Percentiles rank a stretch among this genome's conserved stretches.
phyloP scores from a whole-genome alignment of 106 monocot genomes.

The Phalaenopsis aphrodite region DNA sequence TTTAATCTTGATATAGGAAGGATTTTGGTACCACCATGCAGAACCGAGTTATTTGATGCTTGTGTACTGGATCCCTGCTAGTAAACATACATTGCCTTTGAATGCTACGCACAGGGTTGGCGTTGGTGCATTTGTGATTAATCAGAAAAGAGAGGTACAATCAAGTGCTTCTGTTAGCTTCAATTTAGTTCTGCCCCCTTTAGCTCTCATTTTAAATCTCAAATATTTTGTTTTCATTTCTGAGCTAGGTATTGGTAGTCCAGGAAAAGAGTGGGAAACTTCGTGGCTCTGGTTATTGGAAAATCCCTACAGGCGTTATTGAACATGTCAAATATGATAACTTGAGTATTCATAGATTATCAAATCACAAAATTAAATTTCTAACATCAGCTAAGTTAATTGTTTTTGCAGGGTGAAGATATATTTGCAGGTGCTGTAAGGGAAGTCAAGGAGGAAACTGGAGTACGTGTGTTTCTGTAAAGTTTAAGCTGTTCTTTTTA shows the following conservation, averaged over 20 bases:
- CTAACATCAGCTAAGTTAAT: background rate
- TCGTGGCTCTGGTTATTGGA: conserved; percentile 72
- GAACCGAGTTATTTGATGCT: conserved; percentile 92
- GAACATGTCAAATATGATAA: conserved; percentile 43
- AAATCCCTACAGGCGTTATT: conserved; percentile 90
- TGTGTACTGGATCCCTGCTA: conserved; percentile 84
- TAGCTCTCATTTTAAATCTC: background rate
- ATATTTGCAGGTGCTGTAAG: conserved; percentile 63
- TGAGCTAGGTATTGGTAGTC: conserved; percentile 72
- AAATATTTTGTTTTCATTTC: background rate
- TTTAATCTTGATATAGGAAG: conserved; percentile 49
- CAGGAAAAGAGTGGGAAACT: conserved; percentile 84
- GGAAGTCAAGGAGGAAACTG: conserved; percentile 98
- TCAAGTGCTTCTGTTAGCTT: background rate
- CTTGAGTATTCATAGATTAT: background rate
- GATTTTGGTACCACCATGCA: conserved; percentile 97
- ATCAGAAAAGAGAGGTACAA: conserved; percentile 77
- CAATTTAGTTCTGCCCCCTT: background rate
- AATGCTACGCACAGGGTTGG: conserved; percentile 92
- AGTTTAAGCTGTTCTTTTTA: background rate
- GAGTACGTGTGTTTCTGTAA: conserved; percentile 44
- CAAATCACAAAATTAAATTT: background rate
- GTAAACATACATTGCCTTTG: conserved; percentile 63
- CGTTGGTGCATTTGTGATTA: conserved; percentile 87
- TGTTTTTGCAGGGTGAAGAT: conserved; percentile 71